A percentile compares a stretch with the other conserved stretches of the same genome.
phyloP scores from a whole-genome alignment of 495 filamentous ascomycete genomes.

The Halenospora varia region DNA sequence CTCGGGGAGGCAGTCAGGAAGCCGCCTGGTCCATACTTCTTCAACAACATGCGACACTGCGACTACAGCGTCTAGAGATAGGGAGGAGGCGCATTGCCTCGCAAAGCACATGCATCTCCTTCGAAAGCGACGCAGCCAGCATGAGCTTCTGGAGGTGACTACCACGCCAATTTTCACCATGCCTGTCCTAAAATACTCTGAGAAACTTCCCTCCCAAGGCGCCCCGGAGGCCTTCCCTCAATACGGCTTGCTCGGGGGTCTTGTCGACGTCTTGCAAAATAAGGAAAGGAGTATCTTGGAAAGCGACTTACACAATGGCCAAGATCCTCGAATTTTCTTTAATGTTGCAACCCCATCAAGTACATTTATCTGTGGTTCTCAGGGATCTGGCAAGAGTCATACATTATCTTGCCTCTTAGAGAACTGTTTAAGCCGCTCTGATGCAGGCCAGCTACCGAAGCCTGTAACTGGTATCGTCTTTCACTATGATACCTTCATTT shows the following conservation, averaged over 20 bases:
- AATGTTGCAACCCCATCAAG: conserved; percentile 66
- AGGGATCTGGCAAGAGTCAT: conserved; percentile 75
- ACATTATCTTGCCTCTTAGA: conserved; percentile 69
- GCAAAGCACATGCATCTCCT: conserved; percentile 1
- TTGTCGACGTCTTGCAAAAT: conserved; percentile 14
- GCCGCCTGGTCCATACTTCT: background rate
- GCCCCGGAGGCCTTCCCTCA: conserved; percentile 30
- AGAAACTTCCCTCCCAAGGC: background rate
- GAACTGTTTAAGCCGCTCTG: conserved; percentile 47
- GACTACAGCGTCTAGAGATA: background rate
- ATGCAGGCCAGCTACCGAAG: conserved; percentile 29
- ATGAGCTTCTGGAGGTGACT: conserved; percentile 26
- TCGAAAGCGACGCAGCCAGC: background rate
- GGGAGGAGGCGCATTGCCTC: background rate
- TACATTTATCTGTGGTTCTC: conserved; percentile 72
- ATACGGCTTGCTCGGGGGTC: conserved; percentile 38
- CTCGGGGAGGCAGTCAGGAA: background rate
- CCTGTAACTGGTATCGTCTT: conserved; percentile 65
- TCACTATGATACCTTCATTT: conserved; percentile 61
- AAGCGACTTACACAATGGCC: background rate
- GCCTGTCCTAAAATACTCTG: conserved; percentile 29
- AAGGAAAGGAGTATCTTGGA: background rate
- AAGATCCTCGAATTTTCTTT: conserved; percentile 54
- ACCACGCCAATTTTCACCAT: conserved; percentile 36
- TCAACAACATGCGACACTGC: background rate